Conservation (phyloP, 1,139 yeast genomes). For the Scheffersomyces quercinus region DNA sequence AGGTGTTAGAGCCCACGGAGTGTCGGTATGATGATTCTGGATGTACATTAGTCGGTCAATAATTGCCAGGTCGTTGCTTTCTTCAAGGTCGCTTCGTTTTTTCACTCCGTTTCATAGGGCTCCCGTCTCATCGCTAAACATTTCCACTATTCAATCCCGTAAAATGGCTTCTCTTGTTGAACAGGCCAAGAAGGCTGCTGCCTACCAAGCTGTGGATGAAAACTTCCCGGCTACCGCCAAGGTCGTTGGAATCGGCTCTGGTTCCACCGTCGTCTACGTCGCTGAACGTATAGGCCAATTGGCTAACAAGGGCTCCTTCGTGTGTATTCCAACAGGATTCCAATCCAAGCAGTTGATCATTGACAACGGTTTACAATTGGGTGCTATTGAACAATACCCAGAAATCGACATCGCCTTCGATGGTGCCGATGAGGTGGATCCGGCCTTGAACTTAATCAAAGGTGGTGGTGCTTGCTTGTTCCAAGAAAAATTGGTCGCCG, state of each 20-base stretch:
- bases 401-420: slow-evolving; percentile 90
- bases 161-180: slow-evolving; percentile 40
- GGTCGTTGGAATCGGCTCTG: slow-evolving; percentile 93
- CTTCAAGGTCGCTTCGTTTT: background rate
- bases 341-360: slow-evolving; percentile 87
- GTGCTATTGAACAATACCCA: slow-evolving; percentile 79
- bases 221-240: slow-evolving; percentile 71
- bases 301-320: slow-evolving; percentile 54
- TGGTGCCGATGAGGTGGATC: slow-evolving; percentile 97
- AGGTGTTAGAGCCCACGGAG: no score
- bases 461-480: slow-evolving; percentile 99
- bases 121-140: slow-evolving; percentile 4
- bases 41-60: no score
- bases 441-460: slow-evolving; percentile 78
- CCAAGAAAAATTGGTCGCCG: slow-evolving; percentile 94
- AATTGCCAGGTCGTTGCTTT: background rate
- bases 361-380: slow-evolving; percentile 76
- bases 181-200: slow-evolving; percentile 80
- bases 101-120: slow-evolving; percentile 1
- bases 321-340: slow-evolving; percentile 95
- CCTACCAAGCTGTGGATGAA: slow-evolving; percentile 89
- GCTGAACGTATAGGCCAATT: slow-evolving; percentile 90
- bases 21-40: no score
- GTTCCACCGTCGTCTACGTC: slow-evolving; percentile 93
- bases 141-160: background rate